Percentiles rank a stretch among this genome's conserved stretches.
Conservation (phyloP, 2,329 filamentous ascomycete genomes). For the Lasiodiplodia citricola region DNA sequence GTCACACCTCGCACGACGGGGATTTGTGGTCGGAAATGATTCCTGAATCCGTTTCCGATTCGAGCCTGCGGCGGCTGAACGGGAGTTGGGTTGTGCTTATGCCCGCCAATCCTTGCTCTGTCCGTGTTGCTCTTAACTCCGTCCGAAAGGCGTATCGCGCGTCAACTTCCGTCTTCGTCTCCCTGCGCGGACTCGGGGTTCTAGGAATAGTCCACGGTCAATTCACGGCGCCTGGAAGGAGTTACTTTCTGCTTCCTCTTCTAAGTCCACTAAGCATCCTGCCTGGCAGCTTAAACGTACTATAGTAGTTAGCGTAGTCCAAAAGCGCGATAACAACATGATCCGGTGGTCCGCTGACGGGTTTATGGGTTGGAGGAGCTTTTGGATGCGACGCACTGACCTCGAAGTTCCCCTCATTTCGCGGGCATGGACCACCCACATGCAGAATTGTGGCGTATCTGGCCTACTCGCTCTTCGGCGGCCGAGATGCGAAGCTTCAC, state of each 20-base stretch:
- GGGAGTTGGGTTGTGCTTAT: background rate
- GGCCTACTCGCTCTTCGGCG: background rate
- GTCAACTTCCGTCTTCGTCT: background rate
- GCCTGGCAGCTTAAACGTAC: background rate
- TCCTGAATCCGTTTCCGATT: background rate
- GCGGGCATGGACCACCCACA: conserved; percentile 7
- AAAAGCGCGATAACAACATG: background rate
- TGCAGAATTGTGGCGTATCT: conserved; percentile 7
- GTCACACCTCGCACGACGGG: background rate
- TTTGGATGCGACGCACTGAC: background rate
- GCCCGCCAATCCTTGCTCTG: background rate
- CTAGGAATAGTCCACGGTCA: background rate
- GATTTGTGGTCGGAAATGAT: background rate
- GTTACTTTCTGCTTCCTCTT: background rate
- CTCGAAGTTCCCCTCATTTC: conserved; percentile 18
- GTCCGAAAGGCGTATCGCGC: background rate
- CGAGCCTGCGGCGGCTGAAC: background rate
- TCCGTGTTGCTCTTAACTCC: background rate
- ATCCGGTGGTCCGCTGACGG: conserved; percentile 11
- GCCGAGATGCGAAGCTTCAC: background rate
- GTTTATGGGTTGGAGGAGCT: background rate
- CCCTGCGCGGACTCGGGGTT: background rate
- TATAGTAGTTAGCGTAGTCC: background rate
- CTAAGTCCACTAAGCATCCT: background rate
- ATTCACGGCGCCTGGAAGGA: background rate